Percentiles rank a stretch among this genome's conserved stretches.
These are phyloP conservation scores for Clitocybe nebularis DNA, from an alignment of 1,284 basidiomycete species.

Conservation along the genomic window DNA sequence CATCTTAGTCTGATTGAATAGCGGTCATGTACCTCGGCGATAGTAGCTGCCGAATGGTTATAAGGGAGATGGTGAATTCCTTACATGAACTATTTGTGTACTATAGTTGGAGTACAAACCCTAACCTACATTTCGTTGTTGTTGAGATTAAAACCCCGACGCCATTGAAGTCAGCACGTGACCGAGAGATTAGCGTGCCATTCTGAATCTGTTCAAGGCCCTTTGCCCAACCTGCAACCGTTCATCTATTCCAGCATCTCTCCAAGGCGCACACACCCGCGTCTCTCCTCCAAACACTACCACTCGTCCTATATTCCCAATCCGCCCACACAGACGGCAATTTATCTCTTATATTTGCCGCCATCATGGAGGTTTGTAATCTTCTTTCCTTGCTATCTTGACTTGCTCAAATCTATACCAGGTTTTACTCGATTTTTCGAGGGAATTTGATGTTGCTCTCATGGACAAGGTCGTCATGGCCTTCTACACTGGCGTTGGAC, in stretches of 20 bases:
- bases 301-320: conserved; percentile 1
- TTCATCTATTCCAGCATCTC: background rate
- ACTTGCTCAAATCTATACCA: conserved; percentile 29
- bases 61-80: too few species aligned
- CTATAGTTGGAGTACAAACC: too few species aligned
- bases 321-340: conserved; percentile 12
- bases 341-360: conserved; percentile 9
- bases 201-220: conserved; percentile 10
- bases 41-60: too few species aligned
- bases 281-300: conserved; percentile 11
- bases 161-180: conserved; percentile 12
- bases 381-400: conserved; percentile 11
- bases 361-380: conserved; percentile 19
- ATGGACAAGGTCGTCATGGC: conserved; percentile 85
- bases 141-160: background rate
- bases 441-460: conserved; percentile 80
- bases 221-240: conserved; percentile 17
- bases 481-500: conserved; percentile 77
- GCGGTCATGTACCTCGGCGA: too few species aligned
- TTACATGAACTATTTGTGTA: too few species aligned
- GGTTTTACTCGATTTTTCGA: conserved; percentile 84
- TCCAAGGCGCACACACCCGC: conserved; percentile 9
- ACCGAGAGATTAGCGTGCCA: conserved; percentile 11
- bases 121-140: background rate
- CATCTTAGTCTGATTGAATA: too few species aligned